Evolutionary conservation across 2,329 filamentous ascomycete species (phyloP).

Genomic region (Trichoderma polysporum): DNA sequence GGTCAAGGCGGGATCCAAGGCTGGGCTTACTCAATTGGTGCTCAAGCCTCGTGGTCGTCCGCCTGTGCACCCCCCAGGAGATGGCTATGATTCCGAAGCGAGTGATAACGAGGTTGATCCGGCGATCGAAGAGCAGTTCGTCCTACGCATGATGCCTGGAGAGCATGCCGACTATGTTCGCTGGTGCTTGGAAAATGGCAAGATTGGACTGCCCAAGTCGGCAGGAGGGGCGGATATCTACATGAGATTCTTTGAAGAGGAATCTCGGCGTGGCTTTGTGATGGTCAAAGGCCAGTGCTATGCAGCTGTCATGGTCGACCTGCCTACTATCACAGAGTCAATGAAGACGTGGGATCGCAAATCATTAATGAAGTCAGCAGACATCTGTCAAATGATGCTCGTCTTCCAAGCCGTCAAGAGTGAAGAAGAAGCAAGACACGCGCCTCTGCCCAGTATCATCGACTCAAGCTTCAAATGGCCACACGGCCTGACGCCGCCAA

Average conservation of each 20-base stretch:
- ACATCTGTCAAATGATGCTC: constrained; percentile 86
- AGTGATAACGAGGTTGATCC: constrained; percentile 88
- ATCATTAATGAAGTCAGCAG: constrained; percentile 83
- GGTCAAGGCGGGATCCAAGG: constrained; percentile 34
- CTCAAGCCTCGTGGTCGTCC: constrained; percentile 67
- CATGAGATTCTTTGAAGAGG: constrained; percentile 75
- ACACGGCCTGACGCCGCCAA: constrained; percentile 82
- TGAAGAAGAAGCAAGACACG: constrained; percentile 65
- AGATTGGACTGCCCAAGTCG: constrained; percentile 64
- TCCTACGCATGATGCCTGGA: constrained; percentile 84
- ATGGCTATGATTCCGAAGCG: constrained; percentile 95
- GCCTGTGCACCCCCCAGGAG: constrained; percentile 70
- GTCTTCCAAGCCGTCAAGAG: constrained; percentile 67
- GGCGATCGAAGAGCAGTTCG: constrained; percentile 82
- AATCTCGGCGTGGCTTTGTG: constrained; percentile 71
- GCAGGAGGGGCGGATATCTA: constrained; percentile 74
- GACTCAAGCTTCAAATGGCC: constrained; percentile 71
- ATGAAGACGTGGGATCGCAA: constrained; percentile 94
- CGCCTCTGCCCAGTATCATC: constrained; percentile 69
- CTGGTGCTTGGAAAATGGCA: constrained; percentile 71
- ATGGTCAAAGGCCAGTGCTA: constrained; percentile 69
- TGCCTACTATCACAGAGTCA: constrained; percentile 83
- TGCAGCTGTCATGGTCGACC: constrained; percentile 75
- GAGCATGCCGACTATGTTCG: constrained; percentile 82
- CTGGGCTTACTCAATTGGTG: constrained; percentile 39